Percentiles rank a stretch among this genome's conserved stretches.
phyloP scores from a whole-genome alignment of 179 eudicot genomes.

The Sideroxylon spinosum region DNA sequence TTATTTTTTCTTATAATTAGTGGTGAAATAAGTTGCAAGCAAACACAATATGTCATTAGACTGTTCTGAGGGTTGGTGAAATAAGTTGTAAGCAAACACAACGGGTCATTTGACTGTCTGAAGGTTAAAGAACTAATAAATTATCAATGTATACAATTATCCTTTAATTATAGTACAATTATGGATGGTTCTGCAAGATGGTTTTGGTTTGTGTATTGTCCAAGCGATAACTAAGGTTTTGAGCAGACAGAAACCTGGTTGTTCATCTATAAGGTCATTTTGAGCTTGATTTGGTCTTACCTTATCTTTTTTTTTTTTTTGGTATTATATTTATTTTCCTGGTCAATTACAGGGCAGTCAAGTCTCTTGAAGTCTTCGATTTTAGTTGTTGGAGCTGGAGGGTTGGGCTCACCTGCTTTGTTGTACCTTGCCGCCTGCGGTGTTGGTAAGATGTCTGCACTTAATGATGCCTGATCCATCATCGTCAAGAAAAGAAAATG shows the following conservation, averaged over 20 bases:
- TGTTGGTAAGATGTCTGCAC: conserved; percentile 48
- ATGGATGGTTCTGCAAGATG: not conserved
- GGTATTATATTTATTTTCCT: too few species aligned
- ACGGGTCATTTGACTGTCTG: not conserved
- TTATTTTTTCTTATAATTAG: too few species aligned
- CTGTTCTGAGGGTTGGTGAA: not conserved
- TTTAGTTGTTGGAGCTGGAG: conserved; percentile 97
- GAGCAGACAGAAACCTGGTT: not conserved
- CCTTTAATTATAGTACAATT: not conserved
- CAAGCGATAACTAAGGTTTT: not conserved
- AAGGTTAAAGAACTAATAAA: too few species aligned
- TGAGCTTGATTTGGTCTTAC: not conserved
- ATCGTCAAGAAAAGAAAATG: not conserved
- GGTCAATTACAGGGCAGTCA: conserved; percentile 57
- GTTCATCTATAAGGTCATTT: not conserved
- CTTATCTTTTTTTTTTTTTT: not conserved
- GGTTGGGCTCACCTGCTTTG: conserved; percentile 94
- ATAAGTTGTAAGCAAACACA: not conserved
- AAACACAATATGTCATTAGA: not conserved
- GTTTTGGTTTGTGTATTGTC: conserved; percentile 5
- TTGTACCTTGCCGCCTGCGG: conserved; percentile 97
- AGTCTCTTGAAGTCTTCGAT: conserved; percentile 74
- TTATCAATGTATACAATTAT: too few species aligned
- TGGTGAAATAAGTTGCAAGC: not conserved
- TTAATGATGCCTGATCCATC: not conserved